Evolutionary conservation across 2,329 filamentous ascomycete genomes (phyloP).

Genomic region (Huntiella omanensis): DNA sequence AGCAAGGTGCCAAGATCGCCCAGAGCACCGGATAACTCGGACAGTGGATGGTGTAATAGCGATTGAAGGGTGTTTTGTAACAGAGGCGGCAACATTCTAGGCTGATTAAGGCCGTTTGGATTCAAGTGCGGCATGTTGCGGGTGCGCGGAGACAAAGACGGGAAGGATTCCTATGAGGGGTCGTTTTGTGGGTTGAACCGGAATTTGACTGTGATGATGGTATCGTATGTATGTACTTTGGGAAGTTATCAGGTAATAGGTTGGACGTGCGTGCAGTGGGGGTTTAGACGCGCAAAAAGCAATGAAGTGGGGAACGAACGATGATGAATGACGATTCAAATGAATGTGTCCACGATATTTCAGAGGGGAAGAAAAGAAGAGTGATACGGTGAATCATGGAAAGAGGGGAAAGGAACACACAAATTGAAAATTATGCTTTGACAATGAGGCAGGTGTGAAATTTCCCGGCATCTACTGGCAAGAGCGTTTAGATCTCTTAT

Average conservation of each 20-base stretch:
- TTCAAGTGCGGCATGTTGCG: not conserved
- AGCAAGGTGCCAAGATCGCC: slow-evolving; percentile 82
- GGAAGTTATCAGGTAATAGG: not conserved
- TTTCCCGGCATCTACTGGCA: too few relatives aligned
- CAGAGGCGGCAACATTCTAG: slow-evolving; percentile 18
- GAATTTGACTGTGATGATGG: not conserved
- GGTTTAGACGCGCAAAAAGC: not conserved
- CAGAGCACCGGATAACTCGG: slow-evolving; percentile 71
- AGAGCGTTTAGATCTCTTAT: too few relatives aligned
- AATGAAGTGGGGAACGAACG: not conserved
- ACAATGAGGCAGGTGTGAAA: too few relatives aligned
- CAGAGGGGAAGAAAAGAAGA: too few relatives aligned
- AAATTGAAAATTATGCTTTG: too few relatives aligned
- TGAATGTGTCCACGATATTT: too few relatives aligned
- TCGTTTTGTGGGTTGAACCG: not conserved
- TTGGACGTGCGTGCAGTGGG: not conserved
- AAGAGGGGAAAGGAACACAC: too few relatives aligned
- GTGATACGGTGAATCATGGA: too few relatives aligned
- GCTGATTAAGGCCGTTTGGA: slow-evolving; percentile 8
- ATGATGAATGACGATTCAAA: too few relatives aligned
- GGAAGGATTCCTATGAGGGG: not conserved
- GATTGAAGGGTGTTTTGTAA: slow-evolving; percentile 27
- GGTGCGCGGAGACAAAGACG: slow-evolving; percentile 4
- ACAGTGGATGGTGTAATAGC: slow-evolving; percentile 27
- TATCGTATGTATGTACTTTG: not conserved